Conservation (phyloP, 345 rosid genomes). For the Fremontodendron californicum region DNA sequence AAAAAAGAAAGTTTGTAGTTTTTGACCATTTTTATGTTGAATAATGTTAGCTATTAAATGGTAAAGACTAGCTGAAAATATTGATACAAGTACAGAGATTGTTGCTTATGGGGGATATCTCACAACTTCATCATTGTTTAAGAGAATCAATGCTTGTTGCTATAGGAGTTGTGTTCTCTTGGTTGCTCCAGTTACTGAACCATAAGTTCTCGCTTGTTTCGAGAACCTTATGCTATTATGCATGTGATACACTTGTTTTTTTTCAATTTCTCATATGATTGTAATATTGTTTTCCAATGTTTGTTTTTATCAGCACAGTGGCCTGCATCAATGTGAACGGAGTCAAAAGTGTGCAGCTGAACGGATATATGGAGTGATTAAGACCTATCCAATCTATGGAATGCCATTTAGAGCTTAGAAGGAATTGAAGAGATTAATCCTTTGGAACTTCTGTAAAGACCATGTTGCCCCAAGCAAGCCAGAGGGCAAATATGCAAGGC, state of each 20-base stretch:
- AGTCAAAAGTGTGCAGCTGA: slow-evolving; percentile 16
- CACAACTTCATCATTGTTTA: not conserved
- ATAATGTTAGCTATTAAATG: not conserved
- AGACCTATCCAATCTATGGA: slow-evolving; percentile 37
- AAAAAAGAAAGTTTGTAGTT: too few species aligned
- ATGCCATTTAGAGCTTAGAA: slow-evolving; percentile 30
- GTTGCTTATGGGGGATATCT: not conserved
- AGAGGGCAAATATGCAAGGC: slow-evolving; percentile 31
- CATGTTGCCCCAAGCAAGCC: slow-evolving; percentile 22
- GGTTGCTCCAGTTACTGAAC: not conserved
- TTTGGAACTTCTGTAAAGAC: slow-evolving; percentile 29
- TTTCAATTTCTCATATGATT: not conserved
- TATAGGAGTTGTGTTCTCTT: not conserved
- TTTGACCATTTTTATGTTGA: not conserved
- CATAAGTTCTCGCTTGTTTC: not conserved
- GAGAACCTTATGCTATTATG: not conserved
- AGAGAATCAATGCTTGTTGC: not conserved
- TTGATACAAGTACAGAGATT: not conserved
- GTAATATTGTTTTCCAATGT: not conserved
- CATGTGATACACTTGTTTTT: not conserved
- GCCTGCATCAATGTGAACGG: slow-evolving; percentile 6
- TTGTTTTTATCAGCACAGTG: slow-evolving; percentile 10
- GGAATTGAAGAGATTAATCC: slow-evolving; percentile 28
- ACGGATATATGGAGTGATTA: slow-evolving; percentile 10
- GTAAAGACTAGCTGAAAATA: not conserved